Evolutionary conservation across 495 filamentous ascomycete species (phyloP).

Genomic region (Friedmanniomyces endolithicus): DNA sequence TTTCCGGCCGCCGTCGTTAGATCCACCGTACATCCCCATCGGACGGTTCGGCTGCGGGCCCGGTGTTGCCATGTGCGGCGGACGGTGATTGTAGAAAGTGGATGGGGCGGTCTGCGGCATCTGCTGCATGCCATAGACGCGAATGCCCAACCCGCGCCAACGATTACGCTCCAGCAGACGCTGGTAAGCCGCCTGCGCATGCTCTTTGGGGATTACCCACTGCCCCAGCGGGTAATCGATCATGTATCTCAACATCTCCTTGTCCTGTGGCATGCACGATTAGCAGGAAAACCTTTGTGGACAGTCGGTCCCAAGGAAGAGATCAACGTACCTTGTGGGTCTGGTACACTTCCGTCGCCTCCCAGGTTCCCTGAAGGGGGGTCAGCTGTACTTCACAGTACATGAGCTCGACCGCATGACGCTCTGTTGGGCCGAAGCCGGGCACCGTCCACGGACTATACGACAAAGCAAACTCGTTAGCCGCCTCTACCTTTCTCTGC

Average conservation of each 20-base stretch:
- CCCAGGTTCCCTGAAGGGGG: not conserved
- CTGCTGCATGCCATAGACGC: not conserved
- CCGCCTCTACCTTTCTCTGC: not conserved
- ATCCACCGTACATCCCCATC: not conserved
- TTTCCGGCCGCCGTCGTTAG: not conserved
- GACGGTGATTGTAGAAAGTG: not conserved
- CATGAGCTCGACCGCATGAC: slow-evolving; percentile 1
- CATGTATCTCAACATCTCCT: slow-evolving; percentile 13
- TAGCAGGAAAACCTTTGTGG: not conserved
- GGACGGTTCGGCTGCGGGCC: no score
- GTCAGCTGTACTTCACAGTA: not conserved
- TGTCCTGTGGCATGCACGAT: not conserved
- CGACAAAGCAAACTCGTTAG: not conserved
- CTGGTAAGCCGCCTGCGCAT: not conserved
- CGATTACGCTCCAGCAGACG: slow-evolving; percentile 8
- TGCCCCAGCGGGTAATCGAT: slow-evolving; percentile 9
- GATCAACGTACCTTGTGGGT: slow-evolving; percentile 4
- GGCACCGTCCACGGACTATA: not conserved
- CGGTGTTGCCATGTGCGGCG: not conserved
- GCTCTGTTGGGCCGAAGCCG: not conserved
- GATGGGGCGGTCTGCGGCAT: not conserved
- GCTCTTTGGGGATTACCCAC: slow-evolving; percentile 8
- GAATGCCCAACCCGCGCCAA: slow-evolving; percentile 7
- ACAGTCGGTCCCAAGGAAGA: not conserved
- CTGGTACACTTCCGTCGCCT: slow-evolving; percentile 9